Evolutionary conservation across 352 stramenopile species (phyloP), one percentile per base, ranked within the genome.

Genomic region (Thalassiosira livingstoniorum): DNA sequence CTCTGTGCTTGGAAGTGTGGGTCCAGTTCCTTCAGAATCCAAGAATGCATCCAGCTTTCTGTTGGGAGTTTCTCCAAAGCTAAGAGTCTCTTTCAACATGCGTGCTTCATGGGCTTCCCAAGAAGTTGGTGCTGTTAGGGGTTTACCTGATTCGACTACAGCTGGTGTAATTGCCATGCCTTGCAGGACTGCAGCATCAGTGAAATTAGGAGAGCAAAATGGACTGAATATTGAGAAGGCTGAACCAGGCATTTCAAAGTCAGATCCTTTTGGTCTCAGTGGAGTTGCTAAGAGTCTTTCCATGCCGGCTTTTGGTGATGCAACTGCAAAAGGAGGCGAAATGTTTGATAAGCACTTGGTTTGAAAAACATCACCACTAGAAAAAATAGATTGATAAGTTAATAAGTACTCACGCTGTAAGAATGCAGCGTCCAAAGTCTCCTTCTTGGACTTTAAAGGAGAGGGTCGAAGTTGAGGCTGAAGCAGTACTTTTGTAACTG

Each of bases 171-270:
- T 85, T 27, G 78, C 58, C 31, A 80, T 75, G 13, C 63, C 65
- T 18, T 77, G 64, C 29, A 61, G 65, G n/a, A 82, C 66, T 34
- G 68, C 53, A 29, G 65, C 31, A 3, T 60, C 57, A n/a, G n/a
- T n/a, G 55, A 79, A 80, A 65, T 69, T 72, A 2, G 71, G 71
- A 29, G 78, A 85, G 51, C 76, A 79, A 37, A 81, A 85, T n/a
- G 78, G 78, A 35, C 78, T 85, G 58, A 85, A 85, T 0, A 70
- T 58, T n/a, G 68, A 74, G 4, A 78, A 81, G 2, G 57, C 51
- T 4, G 65, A 73, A 29, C 58, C 58, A 34, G 69, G 69, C 15
- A 31, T 62, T 11, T n/a, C 11, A 18, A 68, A 15, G 25, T 37
- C 39, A 11, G 37, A 34, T 13, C 27, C 4, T n/a, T 29, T 29